Evolutionary conservation across 352 stramenopile genomes (phyloP).

Genomic region (Blastocystis sp.): DNA sequence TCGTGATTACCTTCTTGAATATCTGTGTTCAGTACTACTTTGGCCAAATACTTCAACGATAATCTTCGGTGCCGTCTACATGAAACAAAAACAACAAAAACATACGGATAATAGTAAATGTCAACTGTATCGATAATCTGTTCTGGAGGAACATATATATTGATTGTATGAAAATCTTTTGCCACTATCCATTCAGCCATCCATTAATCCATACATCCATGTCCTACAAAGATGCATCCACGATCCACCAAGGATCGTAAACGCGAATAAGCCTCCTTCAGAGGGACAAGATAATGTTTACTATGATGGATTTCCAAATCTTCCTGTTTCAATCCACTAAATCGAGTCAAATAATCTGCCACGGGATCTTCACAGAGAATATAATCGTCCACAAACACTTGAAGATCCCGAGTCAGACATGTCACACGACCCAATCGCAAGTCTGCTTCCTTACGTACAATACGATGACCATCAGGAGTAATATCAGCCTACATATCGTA

Average conservation of each 20-base stretch:
- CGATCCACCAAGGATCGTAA: slow-evolving; percentile 76
- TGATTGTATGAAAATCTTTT: slow-evolving; percentile 80
- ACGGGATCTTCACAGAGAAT: slow-evolving; percentile 76
- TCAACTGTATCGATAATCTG: slow-evolving; percentile 82
- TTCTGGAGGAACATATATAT: slow-evolving; percentile 76
- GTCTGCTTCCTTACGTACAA: slow-evolving; percentile 73
- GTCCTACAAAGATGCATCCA: slow-evolving; percentile 68
- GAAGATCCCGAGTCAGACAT: slow-evolving; percentile 73
- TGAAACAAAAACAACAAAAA: neutral
- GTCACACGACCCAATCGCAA: slow-evolving; percentile 75
- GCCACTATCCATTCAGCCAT: slow-evolving; percentile 73
- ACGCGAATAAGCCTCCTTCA: slow-evolving; percentile 77
- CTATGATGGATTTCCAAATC: slow-evolving; percentile 75
- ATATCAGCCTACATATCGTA: slow-evolving; percentile 33
- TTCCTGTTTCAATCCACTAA: slow-evolving; percentile 74
- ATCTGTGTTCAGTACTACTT: slow-evolving; percentile 75
- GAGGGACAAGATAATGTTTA: slow-evolving; percentile 74
- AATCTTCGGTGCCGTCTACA: slow-evolving; percentile 73
- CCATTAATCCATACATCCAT: slow-evolving; percentile 49
- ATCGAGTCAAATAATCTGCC: slow-evolving; percentile 81
- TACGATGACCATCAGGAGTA: slow-evolving; percentile 69
- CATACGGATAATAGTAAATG: slow-evolving; percentile 72
- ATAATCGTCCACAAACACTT: slow-evolving; percentile 78
- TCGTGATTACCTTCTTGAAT: slow-evolving; percentile 83
- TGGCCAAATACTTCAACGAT: slow-evolving; percentile 76